A percentile compares a stretch with the other conserved stretches of the same genome.
Conservation (phyloP, 192 early-diverging fungal species). For the Mortierella claussenii region DNA sequence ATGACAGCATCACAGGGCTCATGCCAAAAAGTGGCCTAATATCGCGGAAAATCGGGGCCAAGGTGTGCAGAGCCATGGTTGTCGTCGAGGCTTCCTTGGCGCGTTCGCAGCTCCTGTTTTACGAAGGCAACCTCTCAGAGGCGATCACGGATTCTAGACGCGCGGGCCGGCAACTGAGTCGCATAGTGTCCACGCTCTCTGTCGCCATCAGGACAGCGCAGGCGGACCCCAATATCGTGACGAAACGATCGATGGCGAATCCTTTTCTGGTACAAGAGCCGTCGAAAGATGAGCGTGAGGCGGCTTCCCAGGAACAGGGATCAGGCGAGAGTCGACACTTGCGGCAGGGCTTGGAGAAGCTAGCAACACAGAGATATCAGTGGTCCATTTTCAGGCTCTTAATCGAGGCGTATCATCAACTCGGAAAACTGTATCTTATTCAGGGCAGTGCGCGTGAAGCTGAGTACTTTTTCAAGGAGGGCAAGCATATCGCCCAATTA, state of each 20-base stretch:
- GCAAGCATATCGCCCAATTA: slow-evolving; percentile 60
- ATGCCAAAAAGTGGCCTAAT: not conserved
- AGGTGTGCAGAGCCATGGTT: slow-evolving; percentile 27
- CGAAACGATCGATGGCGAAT: slow-evolving; percentile 19
- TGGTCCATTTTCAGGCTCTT: slow-evolving; percentile 49
- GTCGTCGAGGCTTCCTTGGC: slow-evolving; percentile 55
- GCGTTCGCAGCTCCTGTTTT: slow-evolving; percentile 46
- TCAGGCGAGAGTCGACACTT: slow-evolving; percentile 8
- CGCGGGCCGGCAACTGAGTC: slow-evolving; percentile 43
- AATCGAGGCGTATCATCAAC: slow-evolving; percentile 57
- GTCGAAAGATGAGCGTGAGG: not conserved
- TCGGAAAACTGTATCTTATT: slow-evolving; percentile 62
- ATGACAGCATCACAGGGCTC: not conserved
- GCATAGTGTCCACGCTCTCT: slow-evolving; percentile 48
- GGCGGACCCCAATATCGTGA: slow-evolving; percentile 12
- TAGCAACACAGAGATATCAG: slow-evolving; percentile 27
- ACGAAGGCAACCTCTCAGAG: slow-evolving; percentile 52
- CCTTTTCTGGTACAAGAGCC: slow-evolving; percentile 25
- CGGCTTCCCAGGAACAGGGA: not conserved
- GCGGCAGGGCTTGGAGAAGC: slow-evolving; percentile 16
- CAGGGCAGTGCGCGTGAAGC: slow-evolving; percentile 71
- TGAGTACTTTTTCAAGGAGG: slow-evolving; percentile 70
- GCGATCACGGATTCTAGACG: slow-evolving; percentile 52
- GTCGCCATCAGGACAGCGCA: slow-evolving; percentile 13
- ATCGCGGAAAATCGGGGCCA: slow-evolving; percentile 18